Evolutionary conservation across 768 basidiomycete species (phyloP).

Genomic region (Pilatotrama ljubarskyi): DNA sequence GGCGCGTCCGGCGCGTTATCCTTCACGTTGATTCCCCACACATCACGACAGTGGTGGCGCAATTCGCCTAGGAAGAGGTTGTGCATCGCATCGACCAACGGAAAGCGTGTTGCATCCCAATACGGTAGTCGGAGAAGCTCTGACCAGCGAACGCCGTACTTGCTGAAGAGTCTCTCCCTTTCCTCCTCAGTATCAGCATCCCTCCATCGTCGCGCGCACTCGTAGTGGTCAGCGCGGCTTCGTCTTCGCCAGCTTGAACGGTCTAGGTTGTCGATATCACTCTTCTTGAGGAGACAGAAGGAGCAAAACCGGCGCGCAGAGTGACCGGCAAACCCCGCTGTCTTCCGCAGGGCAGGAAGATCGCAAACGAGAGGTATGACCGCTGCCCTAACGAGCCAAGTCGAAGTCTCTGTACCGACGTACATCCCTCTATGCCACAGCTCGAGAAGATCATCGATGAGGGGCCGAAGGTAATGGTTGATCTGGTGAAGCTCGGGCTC

Average conservation of each 20-base stretch:
- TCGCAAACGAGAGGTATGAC: slow-evolving; percentile 30
- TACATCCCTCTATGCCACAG: slow-evolving; percentile 22
- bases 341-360: slow-evolving; percentile 35
- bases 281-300: slow-evolving; percentile 24
- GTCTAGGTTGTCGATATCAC: slow-evolving; percentile 9
- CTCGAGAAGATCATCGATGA: slow-evolving; percentile 25
- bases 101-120: slow-evolving; percentile 26
- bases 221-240: neutral
- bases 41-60: neutral
- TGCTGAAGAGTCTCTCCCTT: slow-evolving; percentile 13
- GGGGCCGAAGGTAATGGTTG: slow-evolving; percentile 27
- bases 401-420: slow-evolving; percentile 4
- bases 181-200: slow-evolving; percentile 6
- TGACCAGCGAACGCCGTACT: slow-evolving; percentile 26
- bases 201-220: slow-evolving; percentile 17
- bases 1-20: neutral
- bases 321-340: slow-evolving; percentile 26
- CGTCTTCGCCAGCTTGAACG: neutral
- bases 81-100: slow-evolving; percentile 32
- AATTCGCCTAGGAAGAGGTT: slow-evolving; percentile 15
- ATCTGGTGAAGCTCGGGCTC: slow-evolving; percentile 24
- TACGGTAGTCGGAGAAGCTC: slow-evolving; percentile 28
- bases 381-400: slow-evolving; percentile 28
- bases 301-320: slow-evolving; percentile 31
- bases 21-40: neutral